These are phyloP conservation scores for Auriculariales sp. DNA, from an alignment of 768 basidiomycete species.

Conservation along the genomic window DNA sequence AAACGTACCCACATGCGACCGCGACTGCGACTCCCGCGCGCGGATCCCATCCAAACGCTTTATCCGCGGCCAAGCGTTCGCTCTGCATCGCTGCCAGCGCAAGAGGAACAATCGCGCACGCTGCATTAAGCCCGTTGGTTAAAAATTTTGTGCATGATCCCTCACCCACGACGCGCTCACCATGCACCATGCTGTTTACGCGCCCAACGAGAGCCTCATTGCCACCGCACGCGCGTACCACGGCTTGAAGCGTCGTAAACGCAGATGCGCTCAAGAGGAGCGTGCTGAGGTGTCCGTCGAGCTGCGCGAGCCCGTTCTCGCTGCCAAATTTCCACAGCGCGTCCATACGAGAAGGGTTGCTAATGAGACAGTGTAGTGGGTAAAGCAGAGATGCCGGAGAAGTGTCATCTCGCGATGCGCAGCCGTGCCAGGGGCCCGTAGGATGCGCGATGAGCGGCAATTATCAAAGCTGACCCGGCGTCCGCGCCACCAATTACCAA, in stretches of 20 bases:
- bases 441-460: not conserved
- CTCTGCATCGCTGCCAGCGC: constrained; percentile 38
- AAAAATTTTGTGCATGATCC: not conserved
- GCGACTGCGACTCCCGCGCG: constrained; percentile 42
- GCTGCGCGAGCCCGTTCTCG: not conserved
- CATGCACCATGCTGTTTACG: not conserved
- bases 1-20: constrained; percentile 53
- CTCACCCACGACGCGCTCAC: not conserved
- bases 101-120: constrained; percentile 49
- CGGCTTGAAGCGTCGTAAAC: not conserved
- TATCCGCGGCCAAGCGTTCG: constrained; percentile 37
- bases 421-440: not conserved
- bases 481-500: too few species aligned
- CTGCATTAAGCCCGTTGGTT: constrained; percentile 10
- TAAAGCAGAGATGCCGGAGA: not conserved
- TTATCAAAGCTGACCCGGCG: too few species aligned
- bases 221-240: not conserved
- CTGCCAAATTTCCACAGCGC: too few species aligned
- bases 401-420: not conserved
- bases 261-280: not conserved
- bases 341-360: not conserved
- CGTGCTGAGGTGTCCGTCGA: not conserved
- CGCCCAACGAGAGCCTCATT: not conserved
- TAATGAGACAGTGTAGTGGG: not conserved
- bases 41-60: constrained; percentile 64